phyloP scores from a whole-genome alignment of 169 alveolate species.

The Cyclospora cayetanensis region DNA sequence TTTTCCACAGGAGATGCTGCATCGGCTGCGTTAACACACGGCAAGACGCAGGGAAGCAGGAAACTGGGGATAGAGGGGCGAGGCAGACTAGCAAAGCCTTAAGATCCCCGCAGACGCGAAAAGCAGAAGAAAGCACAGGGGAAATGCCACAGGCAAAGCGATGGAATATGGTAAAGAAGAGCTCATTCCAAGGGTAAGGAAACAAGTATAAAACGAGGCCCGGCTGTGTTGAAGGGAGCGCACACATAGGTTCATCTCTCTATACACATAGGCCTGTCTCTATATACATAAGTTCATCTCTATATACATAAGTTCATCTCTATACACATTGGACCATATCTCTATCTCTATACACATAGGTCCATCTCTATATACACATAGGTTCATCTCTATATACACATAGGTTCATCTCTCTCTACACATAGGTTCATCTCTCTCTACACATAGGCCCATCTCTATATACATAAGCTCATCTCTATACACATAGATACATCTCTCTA shows the following conservation, averaged over 20 bases:
- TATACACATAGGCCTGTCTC: not conserved
- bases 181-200: too few relatives aligned
- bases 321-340: not conserved
- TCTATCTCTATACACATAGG: not conserved
- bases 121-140: conserved; percentile 8
- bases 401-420: too few relatives aligned
- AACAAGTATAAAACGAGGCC: too few relatives aligned
- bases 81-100: too few relatives aligned
- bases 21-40: not conserved
- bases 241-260: not conserved
- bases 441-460: not conserved
- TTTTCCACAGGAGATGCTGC: not conserved
- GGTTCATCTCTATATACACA: not conserved
- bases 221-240: too few relatives aligned
- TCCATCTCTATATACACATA: not conserved
- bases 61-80: too few relatives aligned
- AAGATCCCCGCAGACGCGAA: not conserved
- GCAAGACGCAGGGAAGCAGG: too few relatives aligned
- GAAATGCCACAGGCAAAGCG: too few relatives aligned
- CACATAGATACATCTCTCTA: too few relatives aligned
- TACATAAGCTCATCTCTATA: too few relatives aligned
- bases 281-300: not conserved
- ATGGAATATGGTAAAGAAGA: too few relatives aligned
- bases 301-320: too few relatives aligned
- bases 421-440: not conserved